Percentiles rank a stretch among this genome's conserved stretches.
These are phyloP conservation scores for Venturia effusa DNA, from an alignment of 2,329 filamentous ascomycete species.

Conservation along the genomic window DNA sequence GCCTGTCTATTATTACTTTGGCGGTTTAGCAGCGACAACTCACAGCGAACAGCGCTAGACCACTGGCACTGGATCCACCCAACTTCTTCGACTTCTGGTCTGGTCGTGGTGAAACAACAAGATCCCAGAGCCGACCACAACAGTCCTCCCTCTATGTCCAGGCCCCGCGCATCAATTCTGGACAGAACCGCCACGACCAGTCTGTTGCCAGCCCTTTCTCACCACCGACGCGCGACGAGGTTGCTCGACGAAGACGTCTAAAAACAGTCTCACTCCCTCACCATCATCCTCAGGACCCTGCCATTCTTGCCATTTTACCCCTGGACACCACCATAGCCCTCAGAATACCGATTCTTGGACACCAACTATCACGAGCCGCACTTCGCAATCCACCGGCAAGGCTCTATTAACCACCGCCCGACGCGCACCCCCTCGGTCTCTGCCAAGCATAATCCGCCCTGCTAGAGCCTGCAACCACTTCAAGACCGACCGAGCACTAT, in stretches of 20 bases:
- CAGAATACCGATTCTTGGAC: neutral
- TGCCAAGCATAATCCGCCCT: neutral
- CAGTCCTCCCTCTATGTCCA: neutral
- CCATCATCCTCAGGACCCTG: neutral
- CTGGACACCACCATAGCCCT: neutral
- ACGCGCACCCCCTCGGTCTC: neutral
- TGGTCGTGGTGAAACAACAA: neutral
- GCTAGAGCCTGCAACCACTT: neutral
- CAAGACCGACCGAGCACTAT: neutral
- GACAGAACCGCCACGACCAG: neutral
- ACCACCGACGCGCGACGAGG: neutral
- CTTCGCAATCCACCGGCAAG: neutral
- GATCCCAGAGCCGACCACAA: neutral
- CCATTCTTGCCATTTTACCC: slow-evolving; percentile 5
- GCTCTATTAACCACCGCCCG: neutral
- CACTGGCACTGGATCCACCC: neutral
- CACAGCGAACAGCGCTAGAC: neutral
- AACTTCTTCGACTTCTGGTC: neutral
- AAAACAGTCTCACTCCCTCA: neutral
- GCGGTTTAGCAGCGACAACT: too few relatives aligned
- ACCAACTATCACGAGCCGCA: neutral
- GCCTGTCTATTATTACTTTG: neutral
- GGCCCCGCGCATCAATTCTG: neutral
- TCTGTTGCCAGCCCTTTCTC: neutral
- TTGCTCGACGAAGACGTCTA: neutral